Evolutionary conservation across 78 protist genomes (phyloP).

Genomic region (Emiliania huxleyi): DNA sequence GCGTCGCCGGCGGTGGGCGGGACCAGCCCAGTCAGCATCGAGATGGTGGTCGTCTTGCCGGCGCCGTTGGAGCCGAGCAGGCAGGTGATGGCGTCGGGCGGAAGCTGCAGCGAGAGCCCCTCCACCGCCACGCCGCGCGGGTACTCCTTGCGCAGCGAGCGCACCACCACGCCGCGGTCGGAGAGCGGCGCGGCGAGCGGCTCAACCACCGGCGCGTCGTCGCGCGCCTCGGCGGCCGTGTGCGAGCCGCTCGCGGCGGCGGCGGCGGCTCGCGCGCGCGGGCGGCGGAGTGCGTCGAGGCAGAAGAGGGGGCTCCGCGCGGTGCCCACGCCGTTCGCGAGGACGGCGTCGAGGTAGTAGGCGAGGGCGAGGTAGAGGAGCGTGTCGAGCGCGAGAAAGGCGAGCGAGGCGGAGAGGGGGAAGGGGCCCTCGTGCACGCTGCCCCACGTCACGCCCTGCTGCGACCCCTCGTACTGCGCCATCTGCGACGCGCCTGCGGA

Average conservation of each 20-base stretch:
- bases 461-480: constrained; percentile 1
- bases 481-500: not conserved
- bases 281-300: not conserved
- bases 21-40: constrained; percentile 76
- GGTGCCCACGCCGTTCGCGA: not conserved
- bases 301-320: not conserved
- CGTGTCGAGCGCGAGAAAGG: not conserved
- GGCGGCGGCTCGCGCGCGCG: not conserved
- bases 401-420: not conserved
- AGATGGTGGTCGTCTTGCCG: constrained; percentile 80
- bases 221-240: not conserved
- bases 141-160: not conserved
- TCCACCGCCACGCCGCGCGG: not conserved
- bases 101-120: not conserved
- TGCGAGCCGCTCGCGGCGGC: not conserved
- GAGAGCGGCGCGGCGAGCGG: not conserved
- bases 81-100: not conserved
- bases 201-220: not conserved
- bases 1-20: constrained; percentile 73
- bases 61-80: constrained; percentile 88
- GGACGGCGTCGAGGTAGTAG: not conserved
- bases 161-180: not conserved
- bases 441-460: not conserved
- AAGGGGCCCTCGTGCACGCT: not conserved
- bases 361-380: not conserved